Conservation (phyloP, 176 grass and related monocot species). For the Oryza brachyantha region DNA sequence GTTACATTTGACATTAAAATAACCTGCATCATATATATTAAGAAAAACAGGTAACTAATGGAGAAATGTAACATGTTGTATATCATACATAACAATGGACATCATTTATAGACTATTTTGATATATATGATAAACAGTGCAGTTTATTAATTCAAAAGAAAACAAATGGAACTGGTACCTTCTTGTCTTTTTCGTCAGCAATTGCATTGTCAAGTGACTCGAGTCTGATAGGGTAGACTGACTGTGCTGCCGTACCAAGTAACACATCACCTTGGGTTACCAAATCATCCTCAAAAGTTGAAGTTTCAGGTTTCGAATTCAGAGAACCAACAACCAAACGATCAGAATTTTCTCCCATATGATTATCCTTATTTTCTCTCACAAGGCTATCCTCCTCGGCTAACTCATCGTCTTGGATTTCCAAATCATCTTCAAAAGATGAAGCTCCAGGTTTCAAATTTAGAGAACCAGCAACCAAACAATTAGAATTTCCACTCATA, state of each 20-base stretch:
- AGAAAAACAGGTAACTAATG: not conserved
- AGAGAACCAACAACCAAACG: not conserved
- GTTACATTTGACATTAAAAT: conserved; percentile 49
- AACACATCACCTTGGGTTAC: conserved; percentile 9
- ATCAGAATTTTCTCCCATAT: not conserved
- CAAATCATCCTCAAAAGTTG: conserved; percentile 27
- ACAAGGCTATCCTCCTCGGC: not conserved
- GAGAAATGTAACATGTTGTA: too few relatives aligned
- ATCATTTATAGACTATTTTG: not conserved
- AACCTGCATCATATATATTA: conserved; percentile 33
- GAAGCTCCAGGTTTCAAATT: not conserved
- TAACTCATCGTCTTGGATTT: conserved; percentile 14
- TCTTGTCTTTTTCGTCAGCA: conserved; percentile 35
- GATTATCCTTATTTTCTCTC: too few relatives aligned
- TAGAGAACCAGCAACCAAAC: not conserved
- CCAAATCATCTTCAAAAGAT: conserved; percentile 23
- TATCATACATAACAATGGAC: not conserved
- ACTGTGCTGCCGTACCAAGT: not conserved
- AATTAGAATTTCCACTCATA: not conserved
- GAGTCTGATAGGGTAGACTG: conserved; percentile 25
- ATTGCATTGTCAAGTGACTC: conserved; percentile 36
- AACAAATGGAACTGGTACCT: conserved; percentile 10
- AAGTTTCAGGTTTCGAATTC: not conserved
- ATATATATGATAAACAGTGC: too few relatives aligned
- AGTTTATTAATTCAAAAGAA: too few relatives aligned